A percentile compares a stretch with the other conserved stretches of the same genome.
These are phyloP conservation scores for Meredithiella fracta DNA, from an alignment of 2,329 filamentous ascomycete species.

Conservation along the genomic window DNA sequence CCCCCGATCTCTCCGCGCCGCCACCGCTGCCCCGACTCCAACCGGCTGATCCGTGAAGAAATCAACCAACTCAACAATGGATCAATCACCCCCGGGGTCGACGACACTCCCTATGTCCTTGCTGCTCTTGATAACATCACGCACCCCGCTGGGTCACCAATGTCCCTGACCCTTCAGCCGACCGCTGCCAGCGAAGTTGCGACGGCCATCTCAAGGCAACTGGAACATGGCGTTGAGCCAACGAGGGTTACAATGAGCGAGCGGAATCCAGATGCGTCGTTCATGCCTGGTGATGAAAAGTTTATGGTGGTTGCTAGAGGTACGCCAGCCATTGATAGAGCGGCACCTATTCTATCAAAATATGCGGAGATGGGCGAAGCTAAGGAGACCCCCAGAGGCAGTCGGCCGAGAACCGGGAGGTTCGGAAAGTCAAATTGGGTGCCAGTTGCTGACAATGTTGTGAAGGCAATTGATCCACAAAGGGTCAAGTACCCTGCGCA, in stretches of 20 bases:
- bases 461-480: constrained; percentile 23
- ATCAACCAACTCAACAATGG: constrained; percentile 18
- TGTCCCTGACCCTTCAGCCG: background rate
- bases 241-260: background rate
- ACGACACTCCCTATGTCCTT: constrained; percentile 75
- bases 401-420: background rate
- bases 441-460: constrained; percentile 21
- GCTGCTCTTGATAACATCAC: constrained; percentile 83
- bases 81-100: constrained; percentile 56
- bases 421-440: constrained; percentile 18
- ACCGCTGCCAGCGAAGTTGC: constrained; percentile 3
- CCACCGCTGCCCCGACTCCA: background rate
- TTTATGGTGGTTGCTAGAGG: background rate
- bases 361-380: background rate
- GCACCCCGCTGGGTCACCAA: constrained; percentile 41
- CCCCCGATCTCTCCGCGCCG: constrained; percentile 8
- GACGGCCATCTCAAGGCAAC: constrained; percentile 4
- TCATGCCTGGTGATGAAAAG: background rate
- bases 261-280: background rate
- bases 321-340: background rate
- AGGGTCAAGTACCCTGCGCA: constrained; percentile 33
- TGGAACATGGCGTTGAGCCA: constrained; percentile 3
- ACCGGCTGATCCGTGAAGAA: background rate
- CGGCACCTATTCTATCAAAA: background rate
- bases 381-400: background rate